These are phyloP conservation scores for Talaromyces sp. DNA, from an alignment of 2,329 filamentous ascomycete species.

Conservation along the genomic window DNA sequence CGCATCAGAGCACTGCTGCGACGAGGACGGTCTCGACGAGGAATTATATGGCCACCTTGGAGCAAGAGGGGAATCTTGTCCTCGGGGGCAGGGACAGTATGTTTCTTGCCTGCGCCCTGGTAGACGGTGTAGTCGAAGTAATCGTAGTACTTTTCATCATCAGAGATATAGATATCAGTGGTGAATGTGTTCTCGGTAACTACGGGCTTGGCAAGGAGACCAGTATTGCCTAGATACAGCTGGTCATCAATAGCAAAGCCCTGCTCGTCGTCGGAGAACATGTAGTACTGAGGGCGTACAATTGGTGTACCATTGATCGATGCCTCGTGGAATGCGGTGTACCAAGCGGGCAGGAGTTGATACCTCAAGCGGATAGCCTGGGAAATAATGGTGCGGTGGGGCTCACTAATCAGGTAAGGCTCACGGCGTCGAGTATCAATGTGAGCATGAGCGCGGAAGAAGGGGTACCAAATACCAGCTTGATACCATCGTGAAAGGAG, in stretches of 20 bases:
- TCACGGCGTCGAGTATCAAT: conserved; percentile 94
- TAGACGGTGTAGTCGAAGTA: conserved; percentile 87
- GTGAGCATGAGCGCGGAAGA: conserved; percentile 96
- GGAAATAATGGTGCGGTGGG: conserved; percentile 83
- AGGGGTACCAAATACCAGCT: conserved; percentile 93
- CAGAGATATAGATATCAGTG: conserved; percentile 82
- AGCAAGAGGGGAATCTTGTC: conserved; percentile 88
- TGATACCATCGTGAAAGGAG: conserved; percentile 95
- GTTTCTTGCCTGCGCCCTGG: conserved; percentile 68
- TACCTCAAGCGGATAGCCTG: conserved; percentile 88
- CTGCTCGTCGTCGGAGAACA: conserved; percentile 80
- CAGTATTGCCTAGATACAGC: conserved; percentile 85
- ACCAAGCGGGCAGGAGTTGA: conserved; percentile 88
- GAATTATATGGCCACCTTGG: conserved; percentile 89
- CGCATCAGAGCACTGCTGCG: conserved; percentile 87
- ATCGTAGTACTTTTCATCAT: conserved; percentile 88
- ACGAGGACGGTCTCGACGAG: conserved; percentile 83
- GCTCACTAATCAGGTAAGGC: conserved; percentile 83
- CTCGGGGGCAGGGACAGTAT: conserved; percentile 74
- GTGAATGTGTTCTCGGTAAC: conserved; percentile 73
- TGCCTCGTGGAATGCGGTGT: conserved; percentile 93
- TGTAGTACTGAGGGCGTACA: conserved; percentile 88
- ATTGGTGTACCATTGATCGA: conserved; percentile 82
- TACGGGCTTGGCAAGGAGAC: conserved; percentile 89
- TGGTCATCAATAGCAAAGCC: conserved; percentile 93